Base-by-base conservation (phyloP, 2,329 filamentous ascomycete genomes). In the Penicillium decumbens region DNA sequence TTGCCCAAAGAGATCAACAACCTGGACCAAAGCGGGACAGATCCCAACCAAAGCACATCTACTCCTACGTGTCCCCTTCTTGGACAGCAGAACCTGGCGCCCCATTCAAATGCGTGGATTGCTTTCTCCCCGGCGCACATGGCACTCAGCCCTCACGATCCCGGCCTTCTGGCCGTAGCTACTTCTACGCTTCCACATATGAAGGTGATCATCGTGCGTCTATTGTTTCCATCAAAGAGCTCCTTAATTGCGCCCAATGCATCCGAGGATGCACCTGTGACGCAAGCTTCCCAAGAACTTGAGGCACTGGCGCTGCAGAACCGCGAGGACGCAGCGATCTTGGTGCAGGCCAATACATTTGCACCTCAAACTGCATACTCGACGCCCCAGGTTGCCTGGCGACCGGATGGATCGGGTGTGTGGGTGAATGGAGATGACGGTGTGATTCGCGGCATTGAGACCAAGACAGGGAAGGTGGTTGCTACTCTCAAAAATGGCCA, bases 401-500 rank as follows among this genome's bases (percentile, higher is more conserved):
- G 82, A 24, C 80, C 81, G 1, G 76, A 83, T 61, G 81, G 80
- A 0, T 77, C 73, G 37, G 82, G 82, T 0, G 68, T 85, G 0
- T 85, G 80, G 75, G 80, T 85, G 10, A 85, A 82, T 66, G 80
- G 80, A 3, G 82, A 85, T 58, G 83, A 85, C 62, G 82, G 83
- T 0, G 70, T 79, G 6, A 72, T 85, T 25, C 71, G 82, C 41
- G 82, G 82, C 1, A 69, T 85, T 6, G 82, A 85, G 62, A 71
- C 75, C 3, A 76, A 67, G 47, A 82, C 75, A 1, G 82, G 82
- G 6, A 84, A 81, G 63, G 67, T 84, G 2, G 65, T 78, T 24
- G 66, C 69, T 20, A 72, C 67, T 29, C 63, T 85, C 47, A 74
- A 65, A 45, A 64, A 67, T 43, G 79, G 75, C 2, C 81, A 84